Conservation (phyloP, 1,284 basidiomycete species). For the Rhodotorula sp. region DNA sequence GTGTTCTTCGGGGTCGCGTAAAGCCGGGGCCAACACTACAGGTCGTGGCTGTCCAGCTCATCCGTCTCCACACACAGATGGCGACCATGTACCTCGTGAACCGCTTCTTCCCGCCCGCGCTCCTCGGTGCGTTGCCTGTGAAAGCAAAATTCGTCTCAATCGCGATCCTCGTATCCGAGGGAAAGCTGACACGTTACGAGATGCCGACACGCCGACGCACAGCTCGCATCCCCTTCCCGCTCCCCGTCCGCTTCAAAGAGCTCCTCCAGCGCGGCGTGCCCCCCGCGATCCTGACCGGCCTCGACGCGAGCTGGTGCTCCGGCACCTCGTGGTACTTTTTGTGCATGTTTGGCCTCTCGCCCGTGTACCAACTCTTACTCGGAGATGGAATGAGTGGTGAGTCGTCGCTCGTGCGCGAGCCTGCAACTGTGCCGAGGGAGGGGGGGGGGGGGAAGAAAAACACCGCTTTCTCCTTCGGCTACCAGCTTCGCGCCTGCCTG, state of each 20-base stretch:
- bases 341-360: slow-evolving; percentile 96
- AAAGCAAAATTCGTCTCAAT: background rate
- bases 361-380: slow-evolving; percentile 87
- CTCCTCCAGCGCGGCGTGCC: slow-evolving; percentile 96
- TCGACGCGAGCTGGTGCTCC: slow-evolving; percentile 99
- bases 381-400: slow-evolving; percentile 79
- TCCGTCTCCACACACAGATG: slow-evolving; percentile 64
- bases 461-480: too few species aligned
- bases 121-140: slow-evolving; percentile 71
- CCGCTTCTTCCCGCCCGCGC: slow-evolving; percentile 98
- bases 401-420: background rate
- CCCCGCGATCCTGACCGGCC: slow-evolving; percentile 67
- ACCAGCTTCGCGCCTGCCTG: too few species aligned
- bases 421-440: background rate
- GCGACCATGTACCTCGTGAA: slow-evolving; percentile 99
- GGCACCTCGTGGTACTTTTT: slow-evolving; percentile 99
- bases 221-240: slow-evolving; percentile 96
- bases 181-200: too few species aligned
- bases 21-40: background rate
- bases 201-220: slow-evolving; percentile 1
- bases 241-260: slow-evolving; percentile 96
- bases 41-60: background rate
- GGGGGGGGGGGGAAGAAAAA: too few species aligned
- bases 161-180: background rate
- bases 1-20: background rate